Evolutionary conservation across 257 asterid genomes (phyloP), one percentile per base, ranked within the genome.

Genomic region (Solanum phureja): DNA sequence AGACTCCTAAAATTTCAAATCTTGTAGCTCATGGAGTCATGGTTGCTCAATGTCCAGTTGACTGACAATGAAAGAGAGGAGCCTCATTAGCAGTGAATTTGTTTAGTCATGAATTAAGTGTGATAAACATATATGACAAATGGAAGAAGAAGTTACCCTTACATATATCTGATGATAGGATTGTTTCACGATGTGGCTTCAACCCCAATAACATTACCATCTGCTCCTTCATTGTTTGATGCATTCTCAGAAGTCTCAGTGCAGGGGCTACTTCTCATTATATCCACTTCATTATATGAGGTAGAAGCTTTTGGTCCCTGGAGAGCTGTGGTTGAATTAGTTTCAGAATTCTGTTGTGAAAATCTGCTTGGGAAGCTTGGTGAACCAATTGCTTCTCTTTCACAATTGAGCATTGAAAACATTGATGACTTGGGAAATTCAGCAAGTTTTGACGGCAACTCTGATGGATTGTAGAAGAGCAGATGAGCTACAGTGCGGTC

Each of bases 401-500:
- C 93, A 82, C 60, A 88, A 11, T 91, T 87, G 88, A 90, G 89
- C 88, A 88, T 92, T 56, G 93, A 91, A 31, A 94, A 93, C 71
- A 88, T 33, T 68, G 95, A 94, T 7, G 93, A 92, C 85, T 92
- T 91, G 14, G 95, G 92, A 44, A 89, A 85, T 88, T 92, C 96
- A 49, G 87, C 75, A 84, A 88, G 90, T 88, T 92, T 95, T 89
- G 93, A 95, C 12, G 95, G 76, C 42, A 87, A 87, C 73, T 92
- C 95, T 1, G 86, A 84, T 24, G 96, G 95, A 91, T 92, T 90
- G 87, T 94, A 95, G 93, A 96, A 96, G 89, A 96, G 96, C 85
- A 96, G 91, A 92, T 94, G 98, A 52, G 99, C 99, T 86, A 96
- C 94, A 24, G 92, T 89, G 64, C 99, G 96, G 87, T 96, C 99